Base-by-base conservation (phyloP, 352 stramenopile species). In the Thraustotheca clavata region DNA sequence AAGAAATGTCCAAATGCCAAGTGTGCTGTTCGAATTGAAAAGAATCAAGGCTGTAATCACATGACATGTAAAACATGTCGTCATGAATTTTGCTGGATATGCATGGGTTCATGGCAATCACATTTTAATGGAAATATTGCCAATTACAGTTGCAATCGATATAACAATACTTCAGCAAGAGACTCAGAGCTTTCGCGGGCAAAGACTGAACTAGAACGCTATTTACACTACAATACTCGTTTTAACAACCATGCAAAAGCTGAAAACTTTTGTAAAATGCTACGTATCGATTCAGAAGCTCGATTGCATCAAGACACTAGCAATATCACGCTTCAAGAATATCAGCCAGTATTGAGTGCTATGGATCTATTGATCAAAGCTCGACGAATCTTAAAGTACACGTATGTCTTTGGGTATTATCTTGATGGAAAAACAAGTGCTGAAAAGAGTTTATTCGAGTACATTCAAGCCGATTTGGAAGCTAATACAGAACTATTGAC, bases 61-160 rank as follows among this genome's bases (percentile, higher is more conserved):
- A 89, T 87, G 77, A 86, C 67, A 49, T 88, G 79, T 59, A 62
- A 57, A 36, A 55, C 59, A 6, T 89, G 80, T 50, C 34, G 65
- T 16, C 61, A 88, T 50, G 76, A 89, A 27, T 89, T 86, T 67
- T 89, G 79, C 60, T 88, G 79, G 79, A 81, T 88, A 57, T 88
- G 79, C 69, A 72, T 75, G 68, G 62, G 69, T 27, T 34, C 33
- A 34, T 73, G 67, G 69, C n/a, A 71, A 35, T 38, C 47, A 22
- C 69, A 74, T 34, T 52, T 52, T 52, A 35, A 24, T 1, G 32
- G 34, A 18, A 41, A 34, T 29, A 49, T 24, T 14, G 54, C 50
- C n/a, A 97, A 94, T 72, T 98, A 98, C 75, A 94, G 94, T 66
- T 98, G 91, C 72, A 97, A 97, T 74, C 89, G 86, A 67, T 98